Evolutionary conservation across 306 rosid species (phyloP).

Genomic region (Oxytropis ochrocephala): DNA sequence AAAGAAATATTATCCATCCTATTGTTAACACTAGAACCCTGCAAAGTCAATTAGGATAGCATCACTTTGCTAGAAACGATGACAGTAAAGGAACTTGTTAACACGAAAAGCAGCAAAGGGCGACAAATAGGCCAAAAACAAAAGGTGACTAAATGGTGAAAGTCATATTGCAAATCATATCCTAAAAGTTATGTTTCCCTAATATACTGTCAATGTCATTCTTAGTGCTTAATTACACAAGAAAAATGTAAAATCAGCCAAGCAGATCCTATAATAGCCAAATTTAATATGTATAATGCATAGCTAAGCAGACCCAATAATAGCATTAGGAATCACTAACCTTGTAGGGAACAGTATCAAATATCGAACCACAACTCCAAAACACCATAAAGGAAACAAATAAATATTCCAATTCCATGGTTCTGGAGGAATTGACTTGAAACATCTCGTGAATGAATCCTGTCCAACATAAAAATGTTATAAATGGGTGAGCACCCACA

Average conservation of each 20-base stretch:
- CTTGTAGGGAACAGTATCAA: constrained; percentile 71
- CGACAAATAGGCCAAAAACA: background rate
- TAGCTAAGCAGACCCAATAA: constrained; percentile 4
- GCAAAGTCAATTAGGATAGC: constrained; percentile 26
- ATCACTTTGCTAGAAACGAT: constrained; percentile 11
- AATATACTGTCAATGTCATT: constrained; percentile 3
- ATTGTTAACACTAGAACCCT: constrained; percentile 80
- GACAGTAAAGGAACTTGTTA: constrained; percentile 12
- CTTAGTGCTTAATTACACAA: constrained; percentile 19
- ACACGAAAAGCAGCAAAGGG: constrained; percentile 6
- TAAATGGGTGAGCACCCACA: constrained; percentile 8
- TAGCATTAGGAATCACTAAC: constrained; percentile 32
- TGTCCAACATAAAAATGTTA: constrained; percentile 33
- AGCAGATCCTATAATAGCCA: background rate
- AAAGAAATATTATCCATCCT: constrained; percentile 95
- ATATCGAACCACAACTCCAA: constrained; percentile 80
- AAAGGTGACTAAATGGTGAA: background rate
- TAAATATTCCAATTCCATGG: constrained; percentile 97
- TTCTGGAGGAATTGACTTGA: constrained; percentile 95
- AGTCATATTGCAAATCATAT: background rate
- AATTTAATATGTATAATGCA: background rate
- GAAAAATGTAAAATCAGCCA: constrained; percentile 26
- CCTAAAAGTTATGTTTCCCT: background rate
- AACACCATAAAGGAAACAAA: constrained; percentile 96
- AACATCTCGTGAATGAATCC: constrained; percentile 94